These are phyloP conservation scores for Botrytis byssoidea DNA, from an alignment of 2,329 filamentous ascomycete genomes.

Conservation along the genomic window DNA sequence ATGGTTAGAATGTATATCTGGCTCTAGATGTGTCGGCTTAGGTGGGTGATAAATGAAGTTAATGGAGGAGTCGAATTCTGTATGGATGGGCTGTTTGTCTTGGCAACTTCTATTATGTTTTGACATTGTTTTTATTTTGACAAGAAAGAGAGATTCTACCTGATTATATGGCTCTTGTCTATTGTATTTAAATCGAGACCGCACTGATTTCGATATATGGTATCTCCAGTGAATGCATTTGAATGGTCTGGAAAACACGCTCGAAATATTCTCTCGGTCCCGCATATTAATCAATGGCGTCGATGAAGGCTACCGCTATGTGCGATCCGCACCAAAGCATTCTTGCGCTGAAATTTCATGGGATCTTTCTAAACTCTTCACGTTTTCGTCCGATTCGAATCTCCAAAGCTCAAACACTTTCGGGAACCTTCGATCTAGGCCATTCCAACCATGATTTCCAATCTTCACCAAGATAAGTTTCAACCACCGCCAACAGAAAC, in stretches of 20 bases:
- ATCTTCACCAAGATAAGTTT: conserved; percentile 25
- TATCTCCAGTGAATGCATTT: neutral
- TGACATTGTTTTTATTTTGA: neutral
- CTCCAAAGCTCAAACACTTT: neutral
- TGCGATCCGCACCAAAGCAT: neutral
- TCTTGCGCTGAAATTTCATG: neutral
- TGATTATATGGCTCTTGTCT: neutral
- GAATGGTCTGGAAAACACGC: neutral
- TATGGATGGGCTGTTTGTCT: neutral
- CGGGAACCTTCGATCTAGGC: conserved; percentile 2
- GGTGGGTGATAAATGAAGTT: neutral
- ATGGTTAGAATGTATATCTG: neutral
- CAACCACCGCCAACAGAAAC: conserved; percentile 30
- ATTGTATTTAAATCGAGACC: neutral
- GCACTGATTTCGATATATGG: neutral
- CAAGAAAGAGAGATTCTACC: neutral
- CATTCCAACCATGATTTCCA: conserved; percentile 28
- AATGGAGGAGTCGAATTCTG: neutral
- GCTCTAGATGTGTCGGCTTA: neutral
- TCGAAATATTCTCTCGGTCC: neutral
- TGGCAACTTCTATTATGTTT: neutral
- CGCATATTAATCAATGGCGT: neutral
- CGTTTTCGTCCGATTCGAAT: neutral
- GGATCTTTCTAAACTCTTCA: neutral
- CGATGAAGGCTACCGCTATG: neutral